Conservation (phyloP, 371 early-diverging fungal species). For the Mortierella sp. region DNA sequence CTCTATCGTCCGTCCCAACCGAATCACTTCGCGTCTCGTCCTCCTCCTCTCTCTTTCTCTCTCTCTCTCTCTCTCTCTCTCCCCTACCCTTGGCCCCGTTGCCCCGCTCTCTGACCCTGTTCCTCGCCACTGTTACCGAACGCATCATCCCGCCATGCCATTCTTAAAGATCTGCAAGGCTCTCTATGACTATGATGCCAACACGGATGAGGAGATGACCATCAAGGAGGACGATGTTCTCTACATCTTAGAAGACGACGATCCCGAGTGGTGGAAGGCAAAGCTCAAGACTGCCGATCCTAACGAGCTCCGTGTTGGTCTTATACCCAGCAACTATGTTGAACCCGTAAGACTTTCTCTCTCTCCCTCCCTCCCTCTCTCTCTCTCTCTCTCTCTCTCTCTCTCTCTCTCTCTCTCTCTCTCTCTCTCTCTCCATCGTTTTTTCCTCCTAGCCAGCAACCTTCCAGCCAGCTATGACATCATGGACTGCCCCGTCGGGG, state of each 20-base stretch:
- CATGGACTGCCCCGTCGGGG: neutral
- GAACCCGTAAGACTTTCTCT: slow-evolving; percentile 63
- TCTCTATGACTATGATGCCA: slow-evolving; percentile 88
- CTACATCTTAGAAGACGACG: slow-evolving; percentile 78
- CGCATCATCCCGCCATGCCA: slow-evolving; percentile 54
- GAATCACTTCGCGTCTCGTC: neutral
- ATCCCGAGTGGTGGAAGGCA: slow-evolving; percentile 85
- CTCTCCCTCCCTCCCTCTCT: neutral
- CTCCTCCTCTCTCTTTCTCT: neutral
- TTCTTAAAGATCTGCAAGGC: slow-evolving; percentile 63
- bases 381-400: no score
- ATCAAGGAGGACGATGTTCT: slow-evolving; percentile 82
- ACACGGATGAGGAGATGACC: slow-evolving; percentile 86
- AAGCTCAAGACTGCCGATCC: slow-evolving; percentile 64
- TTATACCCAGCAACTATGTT: slow-evolving; percentile 83
- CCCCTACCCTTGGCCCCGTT: neutral
- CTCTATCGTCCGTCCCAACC: neutral
- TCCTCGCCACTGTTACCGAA: neutral
- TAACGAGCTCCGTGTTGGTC: slow-evolving; percentile 65
- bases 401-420: no score
- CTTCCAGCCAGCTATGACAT: neutral
- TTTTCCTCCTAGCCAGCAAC: neutral
- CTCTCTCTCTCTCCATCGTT: neutral
- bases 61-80: neutral
- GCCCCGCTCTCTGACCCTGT: no score